These are phyloP conservation scores for Alloascoidea africana DNA, from an alignment of 805 yeast species.

Conservation along the genomic window DNA sequence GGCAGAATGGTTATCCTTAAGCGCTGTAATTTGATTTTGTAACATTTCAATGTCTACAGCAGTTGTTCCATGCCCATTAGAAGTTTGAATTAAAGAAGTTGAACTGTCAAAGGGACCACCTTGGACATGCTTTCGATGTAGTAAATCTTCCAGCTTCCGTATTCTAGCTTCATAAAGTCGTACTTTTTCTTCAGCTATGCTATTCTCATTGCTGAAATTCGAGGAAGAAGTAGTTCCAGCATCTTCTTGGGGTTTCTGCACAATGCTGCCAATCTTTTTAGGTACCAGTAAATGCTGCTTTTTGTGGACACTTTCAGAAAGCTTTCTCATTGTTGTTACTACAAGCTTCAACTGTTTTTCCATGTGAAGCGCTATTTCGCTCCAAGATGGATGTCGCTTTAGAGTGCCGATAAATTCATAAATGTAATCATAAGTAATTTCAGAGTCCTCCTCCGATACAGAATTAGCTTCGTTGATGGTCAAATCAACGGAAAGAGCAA, in stretches of 20 bases:
- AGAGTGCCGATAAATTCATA: neutral
- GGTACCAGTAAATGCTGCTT: neutral
- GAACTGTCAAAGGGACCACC: neutral
- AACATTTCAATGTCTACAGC: neutral
- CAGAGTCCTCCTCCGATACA: too few species aligned
- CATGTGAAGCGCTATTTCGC: neutral
- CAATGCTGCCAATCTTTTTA: too few species aligned
- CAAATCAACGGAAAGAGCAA: neutral
- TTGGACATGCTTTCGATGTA: conserved; percentile 55
- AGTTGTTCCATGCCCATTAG: too few species aligned
- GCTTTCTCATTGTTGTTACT: neutral
- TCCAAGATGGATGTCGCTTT: neutral
- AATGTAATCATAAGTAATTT: neutral
- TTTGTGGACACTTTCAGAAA: too few species aligned
- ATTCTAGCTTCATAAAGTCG: conserved; percentile 60
- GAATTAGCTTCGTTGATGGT: neutral
- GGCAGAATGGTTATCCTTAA: neutral
- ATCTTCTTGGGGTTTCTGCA: too few species aligned
- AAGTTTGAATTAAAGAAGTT: too few species aligned
- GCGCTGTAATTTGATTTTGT: neutral
- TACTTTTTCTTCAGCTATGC: conserved; percentile 22
- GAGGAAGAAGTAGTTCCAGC: neutral
- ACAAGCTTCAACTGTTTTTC: neutral
- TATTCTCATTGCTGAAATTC: neutral
- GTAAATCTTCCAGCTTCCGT: conserved; percentile 56